A percentile compares a stretch with the other conserved stretches of the same genome.
phyloP scores from a whole-genome alignment of 2,329 filamentous ascomycete species.

The Xylaria sp. region DNA sequence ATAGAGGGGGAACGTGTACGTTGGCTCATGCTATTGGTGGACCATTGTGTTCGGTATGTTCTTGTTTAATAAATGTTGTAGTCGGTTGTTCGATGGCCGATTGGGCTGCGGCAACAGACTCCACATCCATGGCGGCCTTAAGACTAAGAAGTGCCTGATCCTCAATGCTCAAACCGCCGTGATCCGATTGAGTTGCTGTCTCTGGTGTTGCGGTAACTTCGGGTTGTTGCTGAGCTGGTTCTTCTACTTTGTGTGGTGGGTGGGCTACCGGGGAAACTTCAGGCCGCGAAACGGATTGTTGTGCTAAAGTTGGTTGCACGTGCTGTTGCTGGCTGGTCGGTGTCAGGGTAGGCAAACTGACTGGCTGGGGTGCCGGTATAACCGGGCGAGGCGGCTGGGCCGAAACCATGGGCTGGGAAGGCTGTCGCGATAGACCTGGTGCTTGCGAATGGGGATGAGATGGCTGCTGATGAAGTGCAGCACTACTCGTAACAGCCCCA shows the following conservation, averaged over 20 bases:
- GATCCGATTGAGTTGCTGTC: slow-evolving; percentile 34
- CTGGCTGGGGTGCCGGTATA: slow-evolving; percentile 49
- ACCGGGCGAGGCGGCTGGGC: slow-evolving; percentile 43
- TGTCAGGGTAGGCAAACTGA: slow-evolving; percentile 47
- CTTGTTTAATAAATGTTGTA: slow-evolving; percentile 35
- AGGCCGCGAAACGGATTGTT: slow-evolving; percentile 24
- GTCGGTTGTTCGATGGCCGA: slow-evolving; percentile 31
- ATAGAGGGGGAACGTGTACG: neutral
- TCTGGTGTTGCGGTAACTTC: slow-evolving; percentile 12
- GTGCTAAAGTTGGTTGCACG: slow-evolving; percentile 16
- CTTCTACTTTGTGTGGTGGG: slow-evolving; percentile 19
- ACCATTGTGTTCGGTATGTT: slow-evolving; percentile 8
- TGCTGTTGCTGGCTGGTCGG: slow-evolving; percentile 41
- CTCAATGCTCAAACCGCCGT: slow-evolving; percentile 44
- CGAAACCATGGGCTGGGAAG: slow-evolving; percentile 36
- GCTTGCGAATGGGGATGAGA: slow-evolving; percentile 42
- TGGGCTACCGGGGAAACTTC: slow-evolving; percentile 26
- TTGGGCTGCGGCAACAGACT: slow-evolving; percentile 36
- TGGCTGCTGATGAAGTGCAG: slow-evolving; percentile 40
- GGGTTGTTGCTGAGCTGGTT: slow-evolving; percentile 30
- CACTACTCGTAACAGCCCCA: slow-evolving; percentile 35
- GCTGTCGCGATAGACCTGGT: slow-evolving; percentile 40
- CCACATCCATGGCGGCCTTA: slow-evolving; percentile 44
- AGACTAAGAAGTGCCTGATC: slow-evolving; percentile 47
- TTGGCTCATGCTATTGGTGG: slow-evolving; percentile 18